Base-by-base conservation (phyloP, 208 protist genomes). In the Wallacemonas rigidus region DNA sequence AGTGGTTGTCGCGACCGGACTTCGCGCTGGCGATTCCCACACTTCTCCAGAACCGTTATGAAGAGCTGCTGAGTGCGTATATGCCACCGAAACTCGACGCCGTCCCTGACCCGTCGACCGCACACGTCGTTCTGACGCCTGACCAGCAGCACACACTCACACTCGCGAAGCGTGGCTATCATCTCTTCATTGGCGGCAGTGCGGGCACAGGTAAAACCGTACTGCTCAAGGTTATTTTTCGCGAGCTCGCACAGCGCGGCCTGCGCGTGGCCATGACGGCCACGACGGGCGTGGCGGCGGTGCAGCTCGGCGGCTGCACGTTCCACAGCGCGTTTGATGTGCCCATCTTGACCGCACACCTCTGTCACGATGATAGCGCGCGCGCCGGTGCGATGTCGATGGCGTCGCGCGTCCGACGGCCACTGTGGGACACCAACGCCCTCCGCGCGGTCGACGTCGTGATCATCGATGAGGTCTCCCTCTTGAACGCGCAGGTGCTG, bases 391-490 rank as follows among this genome's bases (percentile, higher is more conserved):
- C 9, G 35, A 15, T 17, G 35, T 1, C 41, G 45, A 50, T 50
- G 38, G 26, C 26, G 26, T 26, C 26, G 26, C 26, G 26, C 26
- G 26, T 26, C 26, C n/a, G 48, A 35, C 51, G 74, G 39, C 69
- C 77, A 26, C 71, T 51, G n/a, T 97, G 92, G 90, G 92, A 97
- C 72, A 62, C 55, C 35, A 91, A 86, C 67, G 90, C 89, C 3
- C 74, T 97, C 17, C 87, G 89, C 14, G 83, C 88, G 38, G 79
- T 95, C n/a, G 92, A 98, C 74, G 89, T 93, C 36, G 79, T 97
- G 51, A 94, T 98, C 50, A 82, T 98, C 47, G 95, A 98, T 75
- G 95, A 98, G 72, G 90, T 98, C 7, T 98, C 94, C 11, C 78
- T 97, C 69, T 77, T 98, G 11, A 76, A 87, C 65, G 83, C 86